Percentiles rank a stretch among this genome's conserved stretches.
Conservation (phyloP, 2,329 filamentous ascomycete genomes). For the Sarocladiaceae sp. region DNA sequence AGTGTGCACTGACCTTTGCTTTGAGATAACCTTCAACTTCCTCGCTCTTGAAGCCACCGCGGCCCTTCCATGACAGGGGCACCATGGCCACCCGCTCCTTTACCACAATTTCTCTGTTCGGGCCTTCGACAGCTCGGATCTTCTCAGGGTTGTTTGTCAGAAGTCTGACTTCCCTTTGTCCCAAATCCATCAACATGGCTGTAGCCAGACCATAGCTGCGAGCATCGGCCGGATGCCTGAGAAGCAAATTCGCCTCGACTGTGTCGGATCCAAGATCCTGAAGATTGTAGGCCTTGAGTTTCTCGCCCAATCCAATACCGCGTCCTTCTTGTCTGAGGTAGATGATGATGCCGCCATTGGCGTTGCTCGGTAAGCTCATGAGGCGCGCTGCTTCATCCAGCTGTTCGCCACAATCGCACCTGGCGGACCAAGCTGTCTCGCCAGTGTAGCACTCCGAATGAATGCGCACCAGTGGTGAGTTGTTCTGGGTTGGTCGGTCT, state of each 20-base stretch:
- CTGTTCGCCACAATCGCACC: slow-evolving; percentile 97
- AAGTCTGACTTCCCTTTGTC: slow-evolving; percentile 71
- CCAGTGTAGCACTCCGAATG: slow-evolving; percentile 98
- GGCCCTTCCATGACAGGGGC: slow-evolving; percentile 85
- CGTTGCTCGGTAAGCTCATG: slow-evolving; percentile 69
- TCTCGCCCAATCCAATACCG: slow-evolving; percentile 90
- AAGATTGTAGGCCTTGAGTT: slow-evolving; percentile 96
- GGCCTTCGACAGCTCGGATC: slow-evolving; percentile 88
- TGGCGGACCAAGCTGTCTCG: slow-evolving; percentile 96
- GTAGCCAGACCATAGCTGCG: slow-evolving; percentile 95
- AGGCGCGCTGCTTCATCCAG: slow-evolving; percentile 91
- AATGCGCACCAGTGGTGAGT: slow-evolving; percentile 76
- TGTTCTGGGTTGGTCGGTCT: neutral
- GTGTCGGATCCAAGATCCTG: slow-evolving; percentile 97
- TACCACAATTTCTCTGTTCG: slow-evolving; percentile 81
- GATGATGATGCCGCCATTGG: slow-evolving; percentile 81
- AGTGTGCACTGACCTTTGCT: slow-evolving; percentile 71
- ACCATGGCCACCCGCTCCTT: slow-evolving; percentile 93
- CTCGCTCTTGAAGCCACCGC: slow-evolving; percentile 75
- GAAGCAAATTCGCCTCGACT: slow-evolving; percentile 87
- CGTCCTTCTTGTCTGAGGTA: slow-evolving; percentile 95
- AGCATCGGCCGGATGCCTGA: slow-evolving; percentile 91
- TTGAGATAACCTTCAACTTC: slow-evolving; percentile 93
- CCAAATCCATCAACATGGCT: slow-evolving; percentile 85
- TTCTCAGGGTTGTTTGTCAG: slow-evolving; percentile 98